Evolutionary conservation across 495 filamentous ascomycete genomes (phyloP).

Genomic region (Tetracladium setigerum): DNA sequence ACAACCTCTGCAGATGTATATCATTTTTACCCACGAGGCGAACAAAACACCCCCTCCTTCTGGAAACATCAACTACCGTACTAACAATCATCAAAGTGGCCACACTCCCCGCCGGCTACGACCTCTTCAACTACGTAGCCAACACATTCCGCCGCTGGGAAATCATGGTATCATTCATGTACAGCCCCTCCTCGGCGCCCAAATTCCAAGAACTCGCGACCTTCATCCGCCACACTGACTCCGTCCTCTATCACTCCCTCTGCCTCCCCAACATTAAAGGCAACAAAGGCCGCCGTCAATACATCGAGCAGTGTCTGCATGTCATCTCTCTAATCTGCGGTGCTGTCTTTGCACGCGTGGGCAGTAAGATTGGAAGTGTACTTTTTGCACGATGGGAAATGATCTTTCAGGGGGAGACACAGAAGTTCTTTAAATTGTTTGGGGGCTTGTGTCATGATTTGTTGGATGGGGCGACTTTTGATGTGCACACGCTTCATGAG

Average conservation of each 20-base stretch:
- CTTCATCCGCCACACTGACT: slow-evolving; percentile 1
- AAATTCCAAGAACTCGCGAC: background rate
- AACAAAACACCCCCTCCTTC: too few species aligned
- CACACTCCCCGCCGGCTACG: slow-evolving; percentile 6
- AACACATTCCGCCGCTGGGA: background rate
- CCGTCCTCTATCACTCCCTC: background rate
- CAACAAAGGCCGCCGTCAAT: background rate
- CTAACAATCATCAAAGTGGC: too few species aligned
- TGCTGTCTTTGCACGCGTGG: background rate
- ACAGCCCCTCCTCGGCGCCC: background rate
- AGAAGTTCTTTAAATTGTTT: too few species aligned
- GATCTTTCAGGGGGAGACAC: too few species aligned
- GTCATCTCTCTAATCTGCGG: slow-evolving; percentile 3
- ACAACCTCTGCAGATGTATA: too few species aligned
- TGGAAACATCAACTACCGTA: too few species aligned
- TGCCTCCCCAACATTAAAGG: background rate
- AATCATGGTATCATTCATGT: background rate
- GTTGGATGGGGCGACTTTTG: too few species aligned
- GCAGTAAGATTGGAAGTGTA: too few species aligned
- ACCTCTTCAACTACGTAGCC: background rate
- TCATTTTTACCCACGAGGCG: too few species aligned
- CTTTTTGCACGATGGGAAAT: too few species aligned
- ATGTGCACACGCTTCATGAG: too few species aligned
- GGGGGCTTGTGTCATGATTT: too few species aligned
- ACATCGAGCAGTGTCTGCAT: slow-evolving; percentile 3